Evolutionary conservation across 2,329 filamentous ascomycete species (phyloP).

Genomic region (Fusarium sp.): DNA sequence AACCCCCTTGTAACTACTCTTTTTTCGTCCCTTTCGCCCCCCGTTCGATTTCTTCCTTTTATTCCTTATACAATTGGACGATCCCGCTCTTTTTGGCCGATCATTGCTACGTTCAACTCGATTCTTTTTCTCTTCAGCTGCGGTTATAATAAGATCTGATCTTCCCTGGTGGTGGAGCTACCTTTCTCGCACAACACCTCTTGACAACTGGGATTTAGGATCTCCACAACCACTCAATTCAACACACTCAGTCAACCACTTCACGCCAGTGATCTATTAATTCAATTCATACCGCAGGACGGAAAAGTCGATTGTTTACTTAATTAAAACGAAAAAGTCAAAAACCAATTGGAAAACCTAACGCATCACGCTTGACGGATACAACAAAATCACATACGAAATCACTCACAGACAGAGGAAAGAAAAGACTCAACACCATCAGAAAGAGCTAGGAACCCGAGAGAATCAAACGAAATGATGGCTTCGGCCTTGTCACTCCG

Average conservation of each 20-base stretch:
- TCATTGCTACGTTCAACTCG: slow-evolving; percentile 29
- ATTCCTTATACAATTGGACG: slow-evolving; percentile 26
- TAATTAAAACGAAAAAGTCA: slow-evolving; percentile 2
- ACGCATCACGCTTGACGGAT: slow-evolving; percentile 22
- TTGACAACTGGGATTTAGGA: slow-evolving; percentile 25
- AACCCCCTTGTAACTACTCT: slow-evolving; percentile 25
- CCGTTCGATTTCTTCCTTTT: slow-evolving; percentile 18
- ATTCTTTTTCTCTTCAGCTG: slow-evolving; percentile 26
- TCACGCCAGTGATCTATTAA: slow-evolving; percentile 11
- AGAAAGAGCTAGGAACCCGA: slow-evolving; percentile 12
- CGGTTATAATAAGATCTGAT: slow-evolving; percentile 26
- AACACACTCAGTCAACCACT: slow-evolving; percentile 1
- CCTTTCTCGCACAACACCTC: not conserved
- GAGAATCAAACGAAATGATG: slow-evolving; percentile 26
- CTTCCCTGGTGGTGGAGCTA: slow-evolving; percentile 24
- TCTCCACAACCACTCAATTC: slow-evolving; percentile 29
- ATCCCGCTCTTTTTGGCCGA: slow-evolving; percentile 29
- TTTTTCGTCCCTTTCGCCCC: slow-evolving; percentile 9
- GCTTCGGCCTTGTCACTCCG: slow-evolving; percentile 39
- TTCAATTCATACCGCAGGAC: slow-evolving; percentile 40
- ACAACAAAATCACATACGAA: slow-evolving; percentile 2
- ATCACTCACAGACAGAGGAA: slow-evolving; percentile 16
- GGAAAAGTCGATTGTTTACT: slow-evolving; percentile 26
- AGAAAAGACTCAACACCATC: not conserved
- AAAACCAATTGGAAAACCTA: slow-evolving; percentile 3